Percentiles rank a stretch among this genome's conserved stretches.
phyloP scores from a whole-genome alignment of 148 eudicot species.

The Rhododendron vialii region DNA sequence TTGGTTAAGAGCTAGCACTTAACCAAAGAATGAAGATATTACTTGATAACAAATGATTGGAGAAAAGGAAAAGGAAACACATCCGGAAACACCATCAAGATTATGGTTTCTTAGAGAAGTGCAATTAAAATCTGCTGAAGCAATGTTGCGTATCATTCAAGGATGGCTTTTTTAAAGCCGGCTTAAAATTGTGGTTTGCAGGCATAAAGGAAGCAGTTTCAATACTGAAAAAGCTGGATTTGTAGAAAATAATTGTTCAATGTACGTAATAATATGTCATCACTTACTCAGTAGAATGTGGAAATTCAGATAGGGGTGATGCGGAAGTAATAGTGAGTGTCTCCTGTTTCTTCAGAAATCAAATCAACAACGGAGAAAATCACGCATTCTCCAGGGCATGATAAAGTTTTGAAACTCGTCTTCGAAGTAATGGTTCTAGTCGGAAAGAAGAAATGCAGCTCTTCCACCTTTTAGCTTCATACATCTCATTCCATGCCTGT shows the following conservation, averaged over 20 bases:
- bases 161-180: background rate
- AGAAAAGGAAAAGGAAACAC: background rate
- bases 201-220: background rate
- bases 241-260: background rate
- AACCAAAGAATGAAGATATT: background rate
- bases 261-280: background rate
- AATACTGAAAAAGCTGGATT: background rate
- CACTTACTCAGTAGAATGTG: constrained; percentile 11
- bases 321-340: background rate
- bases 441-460: constrained; percentile 65
- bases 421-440: constrained; percentile 73
- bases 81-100: background rate
- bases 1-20: background rate
- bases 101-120: background rate
- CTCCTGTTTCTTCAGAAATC: background rate
- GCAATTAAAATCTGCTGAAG: background rate
- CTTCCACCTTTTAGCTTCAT: constrained; percentile 82
- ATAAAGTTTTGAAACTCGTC: constrained; percentile 76
- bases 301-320: background rate
- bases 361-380: constrained; percentile 12
- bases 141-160: background rate
- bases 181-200: background rate
- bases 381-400: constrained; percentile 67
- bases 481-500: constrained; percentile 98
- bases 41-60: background rate